These are phyloP conservation scores for Paxillus ammoniavirescens DNA, from an alignment of 768 basidiomycete genomes.

Conservation along the genomic window DNA sequence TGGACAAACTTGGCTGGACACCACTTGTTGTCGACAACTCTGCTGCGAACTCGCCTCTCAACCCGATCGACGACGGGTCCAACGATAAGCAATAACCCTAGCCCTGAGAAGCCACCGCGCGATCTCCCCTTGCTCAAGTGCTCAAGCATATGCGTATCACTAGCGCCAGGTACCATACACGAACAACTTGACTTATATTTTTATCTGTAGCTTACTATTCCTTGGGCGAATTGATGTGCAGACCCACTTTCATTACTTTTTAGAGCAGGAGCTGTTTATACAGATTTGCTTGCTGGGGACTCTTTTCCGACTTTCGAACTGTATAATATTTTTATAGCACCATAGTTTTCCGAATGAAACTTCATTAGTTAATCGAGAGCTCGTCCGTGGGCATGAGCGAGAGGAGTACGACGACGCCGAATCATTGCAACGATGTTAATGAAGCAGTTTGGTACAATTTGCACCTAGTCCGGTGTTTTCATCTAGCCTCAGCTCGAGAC, in stretches of 20 bases:
- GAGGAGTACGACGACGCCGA: no score
- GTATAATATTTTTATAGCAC: constrained; percentile 2
- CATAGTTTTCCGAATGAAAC: neutral
- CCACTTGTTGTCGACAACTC: neutral
- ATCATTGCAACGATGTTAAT: no score
- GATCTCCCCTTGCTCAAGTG: no score
- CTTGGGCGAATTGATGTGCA: neutral
- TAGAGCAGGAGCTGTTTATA: neutral
- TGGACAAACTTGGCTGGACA: neutral
- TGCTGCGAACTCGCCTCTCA: neutral
- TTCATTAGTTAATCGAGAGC: neutral
- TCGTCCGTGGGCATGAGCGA: no score
- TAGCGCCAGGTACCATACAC: no score
- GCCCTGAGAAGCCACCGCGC: no score
- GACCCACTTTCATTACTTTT: neutral
- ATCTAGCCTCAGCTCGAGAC: no score
- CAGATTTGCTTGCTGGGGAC: neutral
- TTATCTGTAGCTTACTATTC: constrained; percentile 17
- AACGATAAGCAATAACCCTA: neutral
- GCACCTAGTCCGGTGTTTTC: no score
- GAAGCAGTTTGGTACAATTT: no score
- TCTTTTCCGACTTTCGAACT: neutral
- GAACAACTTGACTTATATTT: constrained; percentile 11
- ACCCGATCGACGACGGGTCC: neutral
- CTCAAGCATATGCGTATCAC: no score